Conservation (phyloP, 106 monocot species). For the Dactylorhiza incarnata region DNA sequence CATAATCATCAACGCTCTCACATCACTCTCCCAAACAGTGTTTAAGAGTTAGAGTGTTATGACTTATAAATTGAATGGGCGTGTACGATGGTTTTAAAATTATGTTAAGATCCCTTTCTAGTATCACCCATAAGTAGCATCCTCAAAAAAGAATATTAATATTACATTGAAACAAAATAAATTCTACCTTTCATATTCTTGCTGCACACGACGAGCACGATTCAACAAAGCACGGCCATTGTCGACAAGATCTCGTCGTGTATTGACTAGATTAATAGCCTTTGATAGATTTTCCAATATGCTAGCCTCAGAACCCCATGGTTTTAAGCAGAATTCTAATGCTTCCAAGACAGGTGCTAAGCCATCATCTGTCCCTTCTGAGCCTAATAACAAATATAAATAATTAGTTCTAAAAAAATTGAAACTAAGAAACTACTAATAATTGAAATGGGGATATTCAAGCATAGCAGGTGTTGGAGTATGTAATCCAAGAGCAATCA, state of each 20-base stretch:
- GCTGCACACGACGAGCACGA: slow-evolving; percentile 68
- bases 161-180: not conserved
- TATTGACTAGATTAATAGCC: slow-evolving; percentile 70
- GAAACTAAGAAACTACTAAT: not conserved
- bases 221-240: slow-evolving; percentile 77
- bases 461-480: not conserved
- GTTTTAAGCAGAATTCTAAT: slow-evolving; percentile 81
- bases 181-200: slow-evolving; percentile 77
- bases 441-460: not conserved
- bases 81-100: not conserved
- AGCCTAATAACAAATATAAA: slow-evolving; percentile 15
- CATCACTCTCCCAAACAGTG: no score
- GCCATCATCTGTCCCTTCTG: slow-evolving; percentile 64
- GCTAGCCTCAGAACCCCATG: slow-evolving; percentile 80
- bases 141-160: not conserved
- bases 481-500: no score
- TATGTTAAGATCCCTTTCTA: no score
- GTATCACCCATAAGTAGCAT: no score
- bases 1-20: no score
- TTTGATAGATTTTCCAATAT: slow-evolving; percentile 87
- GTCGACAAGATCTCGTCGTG: slow-evolving; percentile 64
- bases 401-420: not conserved
- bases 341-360: slow-evolving; percentile 73
- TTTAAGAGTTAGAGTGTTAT: no score
- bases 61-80: no score